Conservation (phyloP, 2,329 filamentous ascomycete species). For the Helotiales sp. region DNA sequence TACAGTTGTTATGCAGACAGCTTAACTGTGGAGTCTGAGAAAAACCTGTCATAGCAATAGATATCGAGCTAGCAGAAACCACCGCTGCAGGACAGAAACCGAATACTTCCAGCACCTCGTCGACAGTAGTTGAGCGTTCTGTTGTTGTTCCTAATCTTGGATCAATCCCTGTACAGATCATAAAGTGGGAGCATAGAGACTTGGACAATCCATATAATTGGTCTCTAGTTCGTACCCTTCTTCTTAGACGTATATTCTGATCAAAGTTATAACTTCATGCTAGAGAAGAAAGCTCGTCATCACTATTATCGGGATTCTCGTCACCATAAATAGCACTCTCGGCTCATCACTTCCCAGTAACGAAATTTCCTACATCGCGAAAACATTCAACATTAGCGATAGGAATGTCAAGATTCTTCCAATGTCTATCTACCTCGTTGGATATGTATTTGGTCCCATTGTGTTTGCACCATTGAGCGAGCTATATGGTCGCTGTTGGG, state of each 20-base stretch:
- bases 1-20: too few relatives aligned
- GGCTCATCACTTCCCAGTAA: slow-evolving; percentile 8
- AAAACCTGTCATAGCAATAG: background rate
- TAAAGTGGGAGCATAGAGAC: background rate
- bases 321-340: background rate
- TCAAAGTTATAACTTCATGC: background rate
- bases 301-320: background rate
- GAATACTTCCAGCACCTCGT: background rate
- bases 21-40: too few relatives aligned
- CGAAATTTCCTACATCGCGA: background rate
- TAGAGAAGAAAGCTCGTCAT: slow-evolving; percentile 18
- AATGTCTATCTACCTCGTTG: slow-evolving; percentile 6
- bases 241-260: background rate
- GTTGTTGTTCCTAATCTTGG: background rate
- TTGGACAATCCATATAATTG: slow-evolving; percentile 2
- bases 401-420: slow-evolving; percentile 1
- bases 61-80: background rate
- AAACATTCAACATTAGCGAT: background rate
- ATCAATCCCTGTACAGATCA: background rate
- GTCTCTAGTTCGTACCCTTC: background rate
- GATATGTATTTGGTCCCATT: slow-evolving; percentile 50
- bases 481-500: slow-evolving; percentile 60
- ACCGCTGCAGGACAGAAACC: background rate
- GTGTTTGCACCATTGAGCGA: slow-evolving; percentile 68
- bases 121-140: background rate